phyloP scores from a whole-genome alignment of 2,329 filamentous ascomycete genomes.

The Drechmeria coniospora region DNA sequence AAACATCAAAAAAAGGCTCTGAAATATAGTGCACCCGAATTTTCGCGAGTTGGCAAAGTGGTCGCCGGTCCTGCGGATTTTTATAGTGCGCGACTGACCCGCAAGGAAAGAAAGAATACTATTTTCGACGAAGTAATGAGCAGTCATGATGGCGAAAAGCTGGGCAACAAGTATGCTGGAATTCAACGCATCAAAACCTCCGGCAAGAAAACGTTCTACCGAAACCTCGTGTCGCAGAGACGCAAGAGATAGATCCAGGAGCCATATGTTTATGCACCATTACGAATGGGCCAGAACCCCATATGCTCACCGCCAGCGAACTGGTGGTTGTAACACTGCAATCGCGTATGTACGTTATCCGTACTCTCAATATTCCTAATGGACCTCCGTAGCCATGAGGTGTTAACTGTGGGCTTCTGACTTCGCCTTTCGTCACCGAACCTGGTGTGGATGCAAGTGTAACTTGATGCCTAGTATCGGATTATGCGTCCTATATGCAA shows the following conservation, averaged over 20 bases:
- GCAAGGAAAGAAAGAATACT: conserved; percentile 76
- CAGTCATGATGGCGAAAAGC: conserved; percentile 40
- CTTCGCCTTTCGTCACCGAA: no score
- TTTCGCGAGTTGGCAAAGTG: conserved; percentile 77
- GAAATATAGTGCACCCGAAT: conserved; percentile 53
- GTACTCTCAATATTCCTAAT: no score
- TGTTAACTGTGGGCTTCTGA: no score
- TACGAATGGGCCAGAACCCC: no score
- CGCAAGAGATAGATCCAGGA: conserved; percentile 12
- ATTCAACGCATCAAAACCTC: conserved; percentile 72
- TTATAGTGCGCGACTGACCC: conserved; percentile 63
- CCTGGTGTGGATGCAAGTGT: no score
- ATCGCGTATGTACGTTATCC: no score
- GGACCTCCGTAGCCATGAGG: no score
- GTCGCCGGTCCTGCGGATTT: conserved; percentile 82
- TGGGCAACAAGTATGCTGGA: conserved; percentile 75
- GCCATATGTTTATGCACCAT: no score
- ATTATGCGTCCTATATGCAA: no score
- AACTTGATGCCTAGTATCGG: no score
- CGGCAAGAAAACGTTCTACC: conserved; percentile 83
- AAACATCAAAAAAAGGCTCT: conserved; percentile 88
- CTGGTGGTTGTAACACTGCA: no score
- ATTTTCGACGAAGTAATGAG: conserved; percentile 69
- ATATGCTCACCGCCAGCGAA: no score
- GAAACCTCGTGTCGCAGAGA: conserved; percentile 45